phyloP scores from a whole-genome alignment of 371 early-diverging fungal species.

The Nematocida major region DNA sequence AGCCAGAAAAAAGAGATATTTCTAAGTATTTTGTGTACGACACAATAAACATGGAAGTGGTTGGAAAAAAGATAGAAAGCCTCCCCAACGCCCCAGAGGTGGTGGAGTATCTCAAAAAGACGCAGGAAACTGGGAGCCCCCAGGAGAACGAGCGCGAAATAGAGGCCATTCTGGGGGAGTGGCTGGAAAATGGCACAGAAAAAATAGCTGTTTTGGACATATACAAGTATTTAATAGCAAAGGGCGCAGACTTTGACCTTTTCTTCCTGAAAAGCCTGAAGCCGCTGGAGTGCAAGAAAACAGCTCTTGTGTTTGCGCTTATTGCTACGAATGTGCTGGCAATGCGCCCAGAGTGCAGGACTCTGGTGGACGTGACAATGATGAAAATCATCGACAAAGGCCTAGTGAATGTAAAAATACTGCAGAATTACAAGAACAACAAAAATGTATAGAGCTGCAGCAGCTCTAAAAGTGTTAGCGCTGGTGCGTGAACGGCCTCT shows the following conservation, averaged over 20 bases:
- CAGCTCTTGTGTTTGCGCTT: constrained; percentile 53
- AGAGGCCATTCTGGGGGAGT: constrained; percentile 31
- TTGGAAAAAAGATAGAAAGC: constrained; percentile 37
- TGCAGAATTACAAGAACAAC: constrained; percentile 40
- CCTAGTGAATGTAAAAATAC: neutral
- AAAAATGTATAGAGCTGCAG: neutral
- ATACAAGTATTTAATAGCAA: constrained; percentile 55
- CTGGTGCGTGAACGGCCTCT: no score
- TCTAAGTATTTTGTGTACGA: constrained; percentile 47
- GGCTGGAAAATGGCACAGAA: constrained; percentile 2
- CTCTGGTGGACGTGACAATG: constrained; percentile 7
- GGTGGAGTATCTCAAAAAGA: neutral
- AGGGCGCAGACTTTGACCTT: constrained; percentile 55
- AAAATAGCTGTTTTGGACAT: constrained; percentile 59
- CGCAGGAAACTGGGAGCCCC: neutral
- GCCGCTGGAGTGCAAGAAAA: constrained; percentile 44
- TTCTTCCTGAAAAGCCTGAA: constrained; percentile 48
- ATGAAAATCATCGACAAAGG: constrained; percentile 26
- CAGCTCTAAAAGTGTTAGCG: no score
- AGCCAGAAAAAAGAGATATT: constrained; percentile 18
- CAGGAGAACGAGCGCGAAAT: constrained; percentile 18
- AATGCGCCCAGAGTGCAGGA: constrained; percentile 44
- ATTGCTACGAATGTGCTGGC: constrained; percentile 58
- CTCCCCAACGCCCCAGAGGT: neutral
- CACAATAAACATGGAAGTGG: constrained; percentile 53